These are phyloP conservation scores for Codiaeum variegatum DNA, from an alignment of 441 rosid genomes.

Conservation along the genomic window DNA sequence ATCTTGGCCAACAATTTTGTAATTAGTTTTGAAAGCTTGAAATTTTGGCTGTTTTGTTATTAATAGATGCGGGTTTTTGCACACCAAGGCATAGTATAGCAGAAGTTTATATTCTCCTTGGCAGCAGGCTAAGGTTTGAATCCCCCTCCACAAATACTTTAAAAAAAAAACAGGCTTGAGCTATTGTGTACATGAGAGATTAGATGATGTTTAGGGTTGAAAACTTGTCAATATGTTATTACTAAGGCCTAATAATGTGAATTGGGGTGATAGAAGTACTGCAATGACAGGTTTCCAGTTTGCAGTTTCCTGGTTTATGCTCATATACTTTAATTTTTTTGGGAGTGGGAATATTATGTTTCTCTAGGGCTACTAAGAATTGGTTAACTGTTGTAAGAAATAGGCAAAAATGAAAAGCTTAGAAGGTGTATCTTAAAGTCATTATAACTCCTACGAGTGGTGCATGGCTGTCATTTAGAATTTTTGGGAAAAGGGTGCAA, in stretches of 20 bases:
- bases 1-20: background rate
- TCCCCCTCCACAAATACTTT: too few relatives aligned
- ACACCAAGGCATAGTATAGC: too few relatives aligned
- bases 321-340: background rate
- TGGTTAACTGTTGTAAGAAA: background rate
- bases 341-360: background rate
- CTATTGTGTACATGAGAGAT: background rate
- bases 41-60: background rate
- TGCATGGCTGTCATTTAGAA: background rate
- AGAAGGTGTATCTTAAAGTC: too few relatives aligned
- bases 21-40: background rate
- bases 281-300: background rate
- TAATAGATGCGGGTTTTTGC: background rate
- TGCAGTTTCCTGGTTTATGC: background rate
- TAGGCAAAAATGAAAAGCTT: too few relatives aligned
- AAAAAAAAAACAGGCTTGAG: too few relatives aligned
- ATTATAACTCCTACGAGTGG: background rate
- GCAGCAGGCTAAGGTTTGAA: too few relatives aligned
- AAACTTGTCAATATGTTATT: background rate
- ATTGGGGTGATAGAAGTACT: background rate
- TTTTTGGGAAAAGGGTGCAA: background rate
- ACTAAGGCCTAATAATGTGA: background rate
- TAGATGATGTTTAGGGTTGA: background rate
- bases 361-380: background rate
- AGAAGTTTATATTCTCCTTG: too few relatives aligned